Conservation (phyloP, 2,329 filamentous ascomycete genomes). For the Fusarium sp. region DNA sequence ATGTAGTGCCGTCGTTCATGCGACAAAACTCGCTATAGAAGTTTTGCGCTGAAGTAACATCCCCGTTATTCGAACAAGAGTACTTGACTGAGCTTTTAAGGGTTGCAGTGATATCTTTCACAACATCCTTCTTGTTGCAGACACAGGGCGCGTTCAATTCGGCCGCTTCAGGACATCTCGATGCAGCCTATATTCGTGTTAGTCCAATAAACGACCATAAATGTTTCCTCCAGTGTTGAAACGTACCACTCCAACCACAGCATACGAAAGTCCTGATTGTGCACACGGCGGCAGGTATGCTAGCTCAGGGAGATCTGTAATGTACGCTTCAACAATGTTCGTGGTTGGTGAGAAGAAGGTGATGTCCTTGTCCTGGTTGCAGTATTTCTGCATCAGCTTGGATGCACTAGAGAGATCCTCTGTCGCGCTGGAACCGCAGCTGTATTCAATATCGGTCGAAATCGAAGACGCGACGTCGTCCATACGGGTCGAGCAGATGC, state of each 20-base stretch:
- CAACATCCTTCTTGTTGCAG: constrained; percentile 67
- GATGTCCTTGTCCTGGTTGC: constrained; percentile 58
- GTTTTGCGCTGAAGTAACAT: constrained; percentile 63
- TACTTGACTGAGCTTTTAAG: constrained; percentile 62
- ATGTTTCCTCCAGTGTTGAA: background rate
- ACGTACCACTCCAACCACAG: constrained; percentile 51
- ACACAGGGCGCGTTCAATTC: constrained; percentile 65
- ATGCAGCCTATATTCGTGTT: constrained; percentile 27
- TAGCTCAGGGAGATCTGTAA: constrained; percentile 64
- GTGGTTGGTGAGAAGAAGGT: constrained; percentile 60
- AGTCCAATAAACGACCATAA: background rate
- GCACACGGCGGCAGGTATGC: constrained; percentile 59
- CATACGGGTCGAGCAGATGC: constrained; percentile 65
- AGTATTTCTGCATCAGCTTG: constrained; percentile 64
- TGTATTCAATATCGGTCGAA: constrained; percentile 58
- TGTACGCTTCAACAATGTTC: constrained; percentile 62
- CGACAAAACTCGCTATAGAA: constrained; percentile 69
- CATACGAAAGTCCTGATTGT: constrained; percentile 51
- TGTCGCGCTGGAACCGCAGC: constrained; percentile 63
- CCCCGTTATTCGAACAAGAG: constrained; percentile 63
- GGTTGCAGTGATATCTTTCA: constrained; percentile 58
- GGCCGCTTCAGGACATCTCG: constrained; percentile 57
- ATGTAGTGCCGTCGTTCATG: constrained; percentile 64
- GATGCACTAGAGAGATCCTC: constrained; percentile 65
- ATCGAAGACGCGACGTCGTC: constrained; percentile 58